These are phyloP conservation scores for Gossypioides kirkii DNA, from an alignment of 345 rosid genomes.

Conservation along the genomic window DNA sequence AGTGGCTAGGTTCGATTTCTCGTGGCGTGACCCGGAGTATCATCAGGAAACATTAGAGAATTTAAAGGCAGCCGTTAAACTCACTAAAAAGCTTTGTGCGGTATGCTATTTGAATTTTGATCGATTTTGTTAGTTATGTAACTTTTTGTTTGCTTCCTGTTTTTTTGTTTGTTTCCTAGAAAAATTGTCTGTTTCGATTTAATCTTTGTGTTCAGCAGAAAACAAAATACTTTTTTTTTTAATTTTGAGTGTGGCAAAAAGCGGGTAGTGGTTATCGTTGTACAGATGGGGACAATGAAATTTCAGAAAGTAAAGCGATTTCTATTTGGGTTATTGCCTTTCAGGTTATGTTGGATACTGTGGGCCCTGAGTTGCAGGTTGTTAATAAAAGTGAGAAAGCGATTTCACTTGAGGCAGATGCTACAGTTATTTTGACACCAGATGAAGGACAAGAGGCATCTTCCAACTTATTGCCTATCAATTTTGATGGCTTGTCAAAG, in stretches of 20 bases:
- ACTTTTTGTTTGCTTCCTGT: not conserved
- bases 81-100: conserved; percentile 88
- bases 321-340: not conserved
- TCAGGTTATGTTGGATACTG: conserved; percentile 96
- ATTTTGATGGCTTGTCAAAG: conserved; percentile 83
- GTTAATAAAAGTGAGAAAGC: conserved; percentile 67
- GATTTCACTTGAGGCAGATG: conserved; percentile 76
- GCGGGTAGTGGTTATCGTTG: not conserved
- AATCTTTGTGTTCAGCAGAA: not conserved
- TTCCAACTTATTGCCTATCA: conserved; percentile 81
- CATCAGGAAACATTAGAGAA: conserved; percentile 90
- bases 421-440: conserved; percentile 70
- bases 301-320: not conserved
- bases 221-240: not conserved
- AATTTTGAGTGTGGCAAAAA: not conserved
- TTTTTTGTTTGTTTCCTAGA: not conserved
- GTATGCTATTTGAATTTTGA: conserved; percentile 33
- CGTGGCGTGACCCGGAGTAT: conserved; percentile 71
- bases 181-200: not conserved
- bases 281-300: not conserved
- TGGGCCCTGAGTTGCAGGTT: conserved; percentile 94
- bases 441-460: conserved; percentile 76
- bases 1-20: conserved; percentile 95
- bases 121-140: not conserved
- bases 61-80: conserved; percentile 66